These are phyloP conservation scores for Aspergillus tanneri DNA, from an alignment of 2,329 filamentous ascomycete species.

Conservation along the genomic window DNA sequence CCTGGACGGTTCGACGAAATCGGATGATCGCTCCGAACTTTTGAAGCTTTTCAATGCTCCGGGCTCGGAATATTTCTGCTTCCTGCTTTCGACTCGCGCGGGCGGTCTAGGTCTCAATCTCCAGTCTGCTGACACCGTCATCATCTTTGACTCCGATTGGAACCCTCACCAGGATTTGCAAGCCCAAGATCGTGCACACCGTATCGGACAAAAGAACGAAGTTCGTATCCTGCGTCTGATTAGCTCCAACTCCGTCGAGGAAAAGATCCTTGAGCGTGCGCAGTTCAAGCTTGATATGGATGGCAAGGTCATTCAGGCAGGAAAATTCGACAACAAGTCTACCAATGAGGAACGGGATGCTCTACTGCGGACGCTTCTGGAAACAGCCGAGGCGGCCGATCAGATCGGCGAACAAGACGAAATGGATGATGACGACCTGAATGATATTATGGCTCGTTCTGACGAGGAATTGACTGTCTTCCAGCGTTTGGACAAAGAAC, in stretches of 20 bases:
- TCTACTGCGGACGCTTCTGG: slow-evolving; percentile 88
- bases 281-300: slow-evolving; percentile 99
- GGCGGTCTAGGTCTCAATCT: slow-evolving; percentile 96
- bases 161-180: slow-evolving; percentile 99
- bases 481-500: slow-evolving; percentile 78
- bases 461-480: slow-evolving; percentile 77
- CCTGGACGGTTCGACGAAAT: slow-evolving; percentile 94
- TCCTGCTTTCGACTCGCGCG: slow-evolving; percentile 95
- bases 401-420: slow-evolving; percentile 84
- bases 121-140: slow-evolving; percentile 97
- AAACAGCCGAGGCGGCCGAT: slow-evolving; percentile 69
- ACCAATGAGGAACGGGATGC: slow-evolving; percentile 98
- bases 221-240: slow-evolving; percentile 94
- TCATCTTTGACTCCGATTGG: slow-evolving; percentile 99
- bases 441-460: slow-evolving; percentile 85
- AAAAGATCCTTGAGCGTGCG: slow-evolving; percentile 95
- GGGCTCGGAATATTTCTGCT: slow-evolving; percentile 91
- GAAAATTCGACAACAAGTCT: slow-evolving; percentile 99
- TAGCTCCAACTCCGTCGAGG: slow-evolving; percentile 94
- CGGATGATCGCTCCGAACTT: slow-evolving; percentile 91
- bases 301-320: slow-evolving; percentile 97
- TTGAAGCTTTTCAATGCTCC: slow-evolving; percentile 87
- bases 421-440: slow-evolving; percentile 97
- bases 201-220: slow-evolving; percentile 99
- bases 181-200: slow-evolving; percentile 98